These are phyloP conservation scores for Juglanconis juglandina DNA, from an alignment of 2,329 filamentous ascomycete species.

Conservation along the genomic window DNA sequence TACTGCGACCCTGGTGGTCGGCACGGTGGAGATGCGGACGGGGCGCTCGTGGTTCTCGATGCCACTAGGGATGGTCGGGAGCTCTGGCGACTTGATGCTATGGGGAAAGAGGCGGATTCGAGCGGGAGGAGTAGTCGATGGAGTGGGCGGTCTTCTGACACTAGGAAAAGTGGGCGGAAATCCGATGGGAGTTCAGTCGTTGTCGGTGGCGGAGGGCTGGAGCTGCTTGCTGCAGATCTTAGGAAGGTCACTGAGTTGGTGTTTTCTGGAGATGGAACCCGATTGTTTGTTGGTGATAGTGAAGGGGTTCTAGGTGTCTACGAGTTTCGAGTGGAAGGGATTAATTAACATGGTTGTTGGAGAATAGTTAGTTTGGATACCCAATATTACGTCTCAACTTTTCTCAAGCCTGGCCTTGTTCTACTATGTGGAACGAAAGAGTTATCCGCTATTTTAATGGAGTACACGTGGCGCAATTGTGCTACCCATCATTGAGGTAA, in stretches of 20 bases:
- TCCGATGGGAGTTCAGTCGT: conserved; percentile 1
- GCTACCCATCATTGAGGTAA: too few relatives aligned
- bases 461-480: too few relatives aligned
- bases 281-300: conserved; percentile 33
- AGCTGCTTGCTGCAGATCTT: conserved; percentile 26
- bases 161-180: conserved; percentile 2
- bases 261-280: conserved; percentile 36
- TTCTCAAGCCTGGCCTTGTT: too few relatives aligned
- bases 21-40: conserved; percentile 28
- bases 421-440: too few relatives aligned
- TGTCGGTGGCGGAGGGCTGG: conserved; percentile 1
- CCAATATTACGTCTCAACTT: too few relatives aligned
- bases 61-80: conserved; percentile 31
- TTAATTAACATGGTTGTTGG: conserved; percentile 7
- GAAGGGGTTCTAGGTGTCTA: conserved; percentile 35
- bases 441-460: too few relatives aligned
- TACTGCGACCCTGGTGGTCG: conserved; percentile 36
- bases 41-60: conserved; percentile 35
- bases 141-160: conserved; percentile 4
- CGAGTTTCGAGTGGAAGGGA: conserved; percentile 28
- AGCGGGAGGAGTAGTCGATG: neutral
- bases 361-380: neutral
- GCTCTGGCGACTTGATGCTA: conserved; percentile 35
- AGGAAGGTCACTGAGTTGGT: conserved; percentile 34
- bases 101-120: conserved; percentile 14